Evolutionary conservation across 1,284 basidiomycete species (phyloP), one percentile per base, ranked within the genome.

Genomic region (Boletus sp.): DNA sequence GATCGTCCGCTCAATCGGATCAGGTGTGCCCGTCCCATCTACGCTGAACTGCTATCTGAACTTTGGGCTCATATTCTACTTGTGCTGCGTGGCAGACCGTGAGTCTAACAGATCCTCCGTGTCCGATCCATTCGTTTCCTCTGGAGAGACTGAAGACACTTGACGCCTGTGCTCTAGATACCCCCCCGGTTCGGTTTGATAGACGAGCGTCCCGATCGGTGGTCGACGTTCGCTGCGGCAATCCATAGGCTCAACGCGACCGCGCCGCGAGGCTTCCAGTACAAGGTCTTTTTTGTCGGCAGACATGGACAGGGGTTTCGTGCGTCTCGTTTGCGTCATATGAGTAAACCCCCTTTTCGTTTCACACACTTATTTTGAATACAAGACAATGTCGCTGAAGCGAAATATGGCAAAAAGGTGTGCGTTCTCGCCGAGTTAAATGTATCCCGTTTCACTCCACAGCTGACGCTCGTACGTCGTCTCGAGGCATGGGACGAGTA

Each of bases 281-380:
- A 81, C 62, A 88, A 87, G 58, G 72, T 87, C 8, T 69, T 88
- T 45, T 78, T 81, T 50, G 60, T 87, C 14, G 49, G 48, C 14
- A 50, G 49, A 35, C 49, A 50, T 13, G 49, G 48, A 36, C 3
- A 51, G 41, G 49, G 49, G 10, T 44, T 36, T 40, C 49, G 48
- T 51, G 37, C 40, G 49, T 50, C 17, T 20, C 10, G 6, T 41
- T 14, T 14, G 19, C 4, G 4, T 32, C 9, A 8, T 4, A 9
- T 16, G 8, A 19, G 9, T 26, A 26, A 26, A 9, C 25, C 25
- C 9, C 9, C 25, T 4, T 35, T 20, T 35, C 10, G 12, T 20
- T 12, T 44, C 20, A 44, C 10, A 8, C 20, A 3, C 5, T 26
- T 26, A 13, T 19, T 33, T 37, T 36, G n/a, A n/a, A n/a, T n/a